phyloP scores from a whole-genome alignment of 1,284 basidiomycete species.

The Macrocystidia cucumis region DNA sequence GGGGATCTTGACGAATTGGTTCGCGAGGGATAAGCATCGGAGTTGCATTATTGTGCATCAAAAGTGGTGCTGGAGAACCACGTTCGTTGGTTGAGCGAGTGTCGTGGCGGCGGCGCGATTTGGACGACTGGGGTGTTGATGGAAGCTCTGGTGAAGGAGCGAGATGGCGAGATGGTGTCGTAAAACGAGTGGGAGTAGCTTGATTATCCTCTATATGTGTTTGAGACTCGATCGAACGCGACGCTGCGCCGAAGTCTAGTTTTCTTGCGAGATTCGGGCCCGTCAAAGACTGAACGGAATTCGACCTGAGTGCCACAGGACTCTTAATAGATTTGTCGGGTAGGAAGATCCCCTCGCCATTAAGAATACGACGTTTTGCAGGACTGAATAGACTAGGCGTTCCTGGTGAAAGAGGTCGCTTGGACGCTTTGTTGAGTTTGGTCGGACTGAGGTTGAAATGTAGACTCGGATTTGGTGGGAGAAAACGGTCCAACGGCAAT shows the following conservation, averaged over 20 bases:
- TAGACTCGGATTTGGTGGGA: conserved; percentile 23
- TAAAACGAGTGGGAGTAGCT: conserved; percentile 14
- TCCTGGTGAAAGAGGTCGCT: conserved; percentile 49
- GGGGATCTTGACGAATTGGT: conserved; percentile 38
- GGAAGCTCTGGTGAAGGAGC: conserved; percentile 17
- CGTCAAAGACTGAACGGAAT: conserved; percentile 22
- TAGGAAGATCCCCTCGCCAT: conserved; percentile 42
- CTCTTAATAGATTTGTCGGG: conserved; percentile 26
- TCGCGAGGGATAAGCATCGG: conserved; percentile 30
- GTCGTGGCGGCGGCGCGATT: conserved; percentile 8
- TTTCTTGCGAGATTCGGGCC: conserved; percentile 39
- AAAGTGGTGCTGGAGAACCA: conserved; percentile 13
- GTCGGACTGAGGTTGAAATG: conserved; percentile 14
- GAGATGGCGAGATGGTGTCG: conserved; percentile 11
- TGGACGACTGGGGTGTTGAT: conserved; percentile 9
- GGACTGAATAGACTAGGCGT: conserved; percentile 39
- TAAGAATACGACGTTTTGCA: conserved; percentile 60
- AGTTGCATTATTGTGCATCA: conserved; percentile 10
- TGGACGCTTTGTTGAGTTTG: conserved; percentile 28
- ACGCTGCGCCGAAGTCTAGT: conserved; percentile 41
- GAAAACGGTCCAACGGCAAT: conserved; percentile 48
- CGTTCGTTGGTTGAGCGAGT: conserved; percentile 15
- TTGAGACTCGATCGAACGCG: no score
- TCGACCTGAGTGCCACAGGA: conserved; percentile 19
- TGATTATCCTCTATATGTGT: conserved; percentile 15